A percentile compares a stretch with the other conserved stretches of the same genome.
These are phyloP conservation scores for Plasmodium yoelii DNA, from an alignment of 169 alveolate species.

Conservation along the genomic window DNA sequence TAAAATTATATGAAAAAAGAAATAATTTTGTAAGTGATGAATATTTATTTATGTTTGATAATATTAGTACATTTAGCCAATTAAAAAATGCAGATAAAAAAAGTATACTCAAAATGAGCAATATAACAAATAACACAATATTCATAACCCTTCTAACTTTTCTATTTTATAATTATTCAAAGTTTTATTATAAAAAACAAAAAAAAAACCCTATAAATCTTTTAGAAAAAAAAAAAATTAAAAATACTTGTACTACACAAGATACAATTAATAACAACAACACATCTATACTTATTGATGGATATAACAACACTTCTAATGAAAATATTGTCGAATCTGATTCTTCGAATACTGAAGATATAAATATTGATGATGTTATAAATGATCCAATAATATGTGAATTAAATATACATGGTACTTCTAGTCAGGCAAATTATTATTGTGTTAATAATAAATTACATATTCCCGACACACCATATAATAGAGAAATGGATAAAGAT, in stretches of 20 bases:
- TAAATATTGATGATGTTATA: constrained; percentile 12
- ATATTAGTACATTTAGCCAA: constrained; percentile 32
- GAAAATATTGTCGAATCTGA: neutral
- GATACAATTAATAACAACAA: neutral
- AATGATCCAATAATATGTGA: neutral
- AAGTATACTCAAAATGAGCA: constrained; percentile 56
- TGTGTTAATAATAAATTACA: neutral
- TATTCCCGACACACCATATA: neutral
- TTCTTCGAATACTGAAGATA: neutral
- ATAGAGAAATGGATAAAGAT: neutral
- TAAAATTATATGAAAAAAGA: constrained; percentile 52
- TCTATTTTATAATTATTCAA: constrained; percentile 62
- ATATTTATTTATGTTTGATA: constrained; percentile 48
- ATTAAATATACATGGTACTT: neutral
- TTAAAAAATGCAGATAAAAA: constrained; percentile 38
- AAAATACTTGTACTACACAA: neutral
- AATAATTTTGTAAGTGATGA: constrained; percentile 27
- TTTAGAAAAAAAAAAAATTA: constrained; percentile 28
- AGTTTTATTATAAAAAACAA: constrained; percentile 41
- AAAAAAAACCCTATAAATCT: constrained; percentile 34
- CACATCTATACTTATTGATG: neutral
- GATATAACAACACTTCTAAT: neutral
- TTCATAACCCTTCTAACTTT: constrained; percentile 37
- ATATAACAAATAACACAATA: constrained; percentile 55
- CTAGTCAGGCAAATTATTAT: neutral